A percentile compares a stretch with the other conserved stretches of the same genome.
Evolutionary conservation across 2,329 filamentous ascomycete species (phyloP).

Genomic region (Penicillium sp.): DNA sequence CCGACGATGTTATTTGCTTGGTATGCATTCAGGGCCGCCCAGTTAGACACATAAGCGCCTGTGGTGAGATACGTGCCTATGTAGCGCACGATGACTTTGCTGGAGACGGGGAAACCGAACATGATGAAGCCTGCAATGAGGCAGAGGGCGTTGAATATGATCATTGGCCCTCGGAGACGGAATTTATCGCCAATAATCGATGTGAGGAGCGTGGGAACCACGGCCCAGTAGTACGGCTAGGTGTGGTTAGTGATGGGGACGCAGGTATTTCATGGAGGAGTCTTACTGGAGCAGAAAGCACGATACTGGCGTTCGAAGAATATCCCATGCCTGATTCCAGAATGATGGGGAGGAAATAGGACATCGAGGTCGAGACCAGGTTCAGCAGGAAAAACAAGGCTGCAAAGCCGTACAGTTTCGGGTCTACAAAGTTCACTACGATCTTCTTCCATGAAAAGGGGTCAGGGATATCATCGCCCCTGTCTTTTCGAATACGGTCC

Average conservation of each 20-base stretch:
- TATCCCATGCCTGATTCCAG: conserved; percentile 56
- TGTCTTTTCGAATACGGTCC: conserved; percentile 56
- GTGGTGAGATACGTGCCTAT: conserved; percentile 63
- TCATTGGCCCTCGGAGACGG: conserved; percentile 59
- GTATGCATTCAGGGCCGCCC: conserved; percentile 63
- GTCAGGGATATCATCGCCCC: conserved; percentile 57
- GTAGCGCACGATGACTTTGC: conserved; percentile 59
- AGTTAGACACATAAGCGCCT: conserved; percentile 65
- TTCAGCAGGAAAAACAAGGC: conserved; percentile 64
- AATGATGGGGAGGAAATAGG: conserved; percentile 63
- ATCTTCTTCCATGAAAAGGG: conserved; percentile 55
- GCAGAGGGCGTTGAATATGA: conserved; percentile 60
- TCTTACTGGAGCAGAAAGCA: conserved; percentile 57
- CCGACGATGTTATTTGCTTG: conserved; percentile 61
- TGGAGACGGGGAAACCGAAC: conserved; percentile 54
- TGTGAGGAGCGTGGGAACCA: conserved; percentile 60
- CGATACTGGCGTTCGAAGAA: conserved; percentile 50
- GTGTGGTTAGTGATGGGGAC: background rate
- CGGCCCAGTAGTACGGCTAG: conserved; percentile 61
- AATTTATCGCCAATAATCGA: conserved; percentile 60
- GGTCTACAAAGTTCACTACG: conserved; percentile 54
- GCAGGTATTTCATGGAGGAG: too few relatives aligned
- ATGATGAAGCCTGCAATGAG: conserved; percentile 63
- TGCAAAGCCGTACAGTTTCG: conserved; percentile 63
- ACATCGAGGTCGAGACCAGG: conserved; percentile 60